Conservation (phyloP, 768 basidiomycete species). For the Lactifluus volemus region DNA sequence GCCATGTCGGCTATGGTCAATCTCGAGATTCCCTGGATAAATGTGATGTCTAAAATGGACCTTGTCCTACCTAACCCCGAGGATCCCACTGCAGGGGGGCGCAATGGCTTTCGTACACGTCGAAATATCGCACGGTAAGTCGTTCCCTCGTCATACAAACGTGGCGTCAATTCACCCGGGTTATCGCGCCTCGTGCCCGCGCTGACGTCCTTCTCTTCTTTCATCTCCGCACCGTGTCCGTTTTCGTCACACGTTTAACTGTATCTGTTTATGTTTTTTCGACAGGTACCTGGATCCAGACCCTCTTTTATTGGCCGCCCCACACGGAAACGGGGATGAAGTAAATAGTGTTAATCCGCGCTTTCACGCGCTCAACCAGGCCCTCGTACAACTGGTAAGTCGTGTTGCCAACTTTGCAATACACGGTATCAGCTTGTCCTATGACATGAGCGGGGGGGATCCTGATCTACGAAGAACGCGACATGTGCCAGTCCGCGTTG, state of each 20-base stretch:
- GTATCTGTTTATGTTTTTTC: conserved; percentile 8
- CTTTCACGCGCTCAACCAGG: conserved; percentile 90
- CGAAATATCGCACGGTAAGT: conserved; percentile 78
- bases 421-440: conserved; percentile 1
- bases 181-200: conserved; percentile 8
- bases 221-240: conserved; percentile 18
- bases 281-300: conserved; percentile 87
- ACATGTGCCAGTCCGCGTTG: conserved; percentile 5
- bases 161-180: conserved; percentile 11
- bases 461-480: conserved; percentile 12
- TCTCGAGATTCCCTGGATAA: conserved; percentile 94
- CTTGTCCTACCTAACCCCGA: conserved; percentile 65
- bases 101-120: conserved; percentile 64
- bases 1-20: conserved; percentile 99
- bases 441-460: background rate
- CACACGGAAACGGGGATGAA: conserved; percentile 47
- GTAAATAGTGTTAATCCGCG: conserved; percentile 54
- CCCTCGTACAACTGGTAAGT: conserved; percentile 87
- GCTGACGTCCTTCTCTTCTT: conserved; percentile 18
- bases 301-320: conserved; percentile 69
- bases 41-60: conserved; percentile 99
- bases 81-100: conserved; percentile 43
- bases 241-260: conserved; percentile 13
- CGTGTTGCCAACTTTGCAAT: background rate
- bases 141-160: conserved; percentile 11